These are phyloP conservation scores for Colletotrichum chlorophyti DNA, from an alignment of 2,329 filamentous ascomycete species.

Conservation along the genomic window DNA sequence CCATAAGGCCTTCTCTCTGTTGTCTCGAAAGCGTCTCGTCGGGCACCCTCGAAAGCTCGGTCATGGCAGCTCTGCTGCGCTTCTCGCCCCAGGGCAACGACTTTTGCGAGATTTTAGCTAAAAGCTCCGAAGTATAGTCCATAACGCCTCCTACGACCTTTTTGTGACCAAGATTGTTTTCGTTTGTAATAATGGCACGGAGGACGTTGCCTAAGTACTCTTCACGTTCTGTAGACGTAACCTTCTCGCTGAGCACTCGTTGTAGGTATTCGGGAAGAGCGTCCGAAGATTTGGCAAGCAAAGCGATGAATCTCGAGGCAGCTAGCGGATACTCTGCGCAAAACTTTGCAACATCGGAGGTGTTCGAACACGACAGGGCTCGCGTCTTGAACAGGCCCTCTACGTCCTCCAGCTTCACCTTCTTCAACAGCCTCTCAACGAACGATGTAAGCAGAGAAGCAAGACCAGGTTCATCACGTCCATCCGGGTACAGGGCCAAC, in stretches of 20 bases:
- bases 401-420: slow-evolving; percentile 9
- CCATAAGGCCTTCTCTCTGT: slow-evolving; percentile 52
- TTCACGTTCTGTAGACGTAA: background rate
- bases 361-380: background rate
- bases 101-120: slow-evolving; percentile 31
- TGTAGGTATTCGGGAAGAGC: slow-evolving; percentile 20
- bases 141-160: slow-evolving; percentile 41
- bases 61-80: slow-evolving; percentile 7
- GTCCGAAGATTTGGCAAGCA: slow-evolving; percentile 10
- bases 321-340: slow-evolving; percentile 19
- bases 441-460: slow-evolving; percentile 42
- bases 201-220: slow-evolving; percentile 34
- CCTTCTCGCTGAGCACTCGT: slow-evolving; percentile 3
- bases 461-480: slow-evolving; percentile 36
- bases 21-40: slow-evolving; percentile 48
- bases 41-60: slow-evolving; percentile 41
- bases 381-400: background rate
- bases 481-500: slow-evolving; percentile 46
- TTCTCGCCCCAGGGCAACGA: slow-evolving; percentile 18
- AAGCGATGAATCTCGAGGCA: slow-evolving; percentile 19
- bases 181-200: slow-evolving; percentile 42
- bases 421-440: slow-evolving; percentile 36
- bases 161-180: slow-evolving; percentile 43
- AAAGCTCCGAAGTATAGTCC: slow-evolving; percentile 37
- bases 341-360: slow-evolving; percentile 7